Conservation (phyloP, 2,329 filamentous ascomycete genomes). For the Aspergillus ruber region DNA sequence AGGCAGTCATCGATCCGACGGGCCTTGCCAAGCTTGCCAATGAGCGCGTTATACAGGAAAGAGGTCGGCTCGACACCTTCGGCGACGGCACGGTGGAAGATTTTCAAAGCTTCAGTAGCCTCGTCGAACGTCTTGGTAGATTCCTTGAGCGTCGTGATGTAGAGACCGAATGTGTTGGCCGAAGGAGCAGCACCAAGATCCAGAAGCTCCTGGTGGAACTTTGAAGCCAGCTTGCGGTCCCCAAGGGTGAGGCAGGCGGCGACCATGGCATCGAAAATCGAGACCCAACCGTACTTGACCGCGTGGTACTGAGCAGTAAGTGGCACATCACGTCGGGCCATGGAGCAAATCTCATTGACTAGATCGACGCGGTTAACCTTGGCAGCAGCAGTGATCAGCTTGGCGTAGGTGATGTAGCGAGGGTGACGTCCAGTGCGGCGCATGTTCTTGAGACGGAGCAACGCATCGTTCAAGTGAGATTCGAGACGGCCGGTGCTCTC, state of each 20-base stretch:
- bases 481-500: slow-evolving; percentile 71
- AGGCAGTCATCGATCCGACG: slow-evolving; percentile 96
- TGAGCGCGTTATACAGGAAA: slow-evolving; percentile 96
- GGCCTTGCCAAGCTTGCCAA: slow-evolving; percentile 96
- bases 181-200: slow-evolving; percentile 87
- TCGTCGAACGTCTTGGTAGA: slow-evolving; percentile 97
- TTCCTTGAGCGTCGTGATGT: slow-evolving; percentile 98
- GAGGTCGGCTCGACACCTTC: slow-evolving; percentile 95
- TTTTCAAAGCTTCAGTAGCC: slow-evolving; percentile 91
- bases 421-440: slow-evolving; percentile 85
- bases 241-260: slow-evolving; percentile 81
- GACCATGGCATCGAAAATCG: slow-evolving; percentile 93
- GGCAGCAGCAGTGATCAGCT: slow-evolving; percentile 84
- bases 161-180: slow-evolving; percentile 94
- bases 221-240: slow-evolving; percentile 71
- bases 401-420: slow-evolving; percentile 93
- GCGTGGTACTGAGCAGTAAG: slow-evolving; percentile 75
- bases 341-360: slow-evolving; percentile 78
- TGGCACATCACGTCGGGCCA: slow-evolving; percentile 85
- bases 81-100: slow-evolving; percentile 87
- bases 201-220: slow-evolving; percentile 85
- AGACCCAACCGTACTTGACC: slow-evolving; percentile 92
- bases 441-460: slow-evolving; percentile 84
- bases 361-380: slow-evolving; percentile 75
- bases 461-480: slow-evolving; percentile 69